These are phyloP conservation scores for Rhodocollybia butyracea DNA, from an alignment of 768 basidiomycete genomes.

Conservation along the genomic window DNA sequence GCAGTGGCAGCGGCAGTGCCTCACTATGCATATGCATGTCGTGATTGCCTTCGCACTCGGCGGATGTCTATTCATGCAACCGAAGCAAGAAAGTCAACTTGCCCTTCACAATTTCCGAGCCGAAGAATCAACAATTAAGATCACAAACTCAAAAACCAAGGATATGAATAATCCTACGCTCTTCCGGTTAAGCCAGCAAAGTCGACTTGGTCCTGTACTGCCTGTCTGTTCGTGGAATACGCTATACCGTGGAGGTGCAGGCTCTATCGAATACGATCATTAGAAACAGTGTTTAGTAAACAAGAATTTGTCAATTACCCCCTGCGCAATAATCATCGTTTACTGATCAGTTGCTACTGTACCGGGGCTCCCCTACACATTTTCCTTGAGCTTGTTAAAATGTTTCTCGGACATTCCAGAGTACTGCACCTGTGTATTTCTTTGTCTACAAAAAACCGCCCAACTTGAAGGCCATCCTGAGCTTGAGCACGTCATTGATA, in stretches of 20 bases:
- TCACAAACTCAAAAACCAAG: background rate
- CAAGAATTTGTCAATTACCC: slow-evolving; percentile 58
- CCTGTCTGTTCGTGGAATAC: slow-evolving; percentile 67
- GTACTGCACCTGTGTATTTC: no score
- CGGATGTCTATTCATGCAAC: no score
- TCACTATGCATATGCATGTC: no score
- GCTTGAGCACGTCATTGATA: no score
- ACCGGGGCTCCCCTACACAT: slow-evolving; percentile 88
- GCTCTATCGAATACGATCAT: slow-evolving; percentile 45
- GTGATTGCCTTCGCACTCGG: no score
- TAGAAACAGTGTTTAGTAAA: slow-evolving; percentile 4
- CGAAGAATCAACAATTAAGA: background rate
- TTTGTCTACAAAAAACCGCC: slow-evolving; percentile 25
- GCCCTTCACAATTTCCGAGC: no score
- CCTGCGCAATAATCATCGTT: slow-evolving; percentile 86
- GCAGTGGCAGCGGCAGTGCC: no score
- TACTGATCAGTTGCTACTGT: slow-evolving; percentile 90
- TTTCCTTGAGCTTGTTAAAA: slow-evolving; percentile 95
- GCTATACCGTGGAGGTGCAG: slow-evolving; percentile 86
- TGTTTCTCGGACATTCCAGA: no score
- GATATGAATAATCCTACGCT: slow-evolving; percentile 9
- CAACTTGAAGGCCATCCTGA: slow-evolving; percentile 47
- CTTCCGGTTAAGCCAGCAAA: slow-evolving; percentile 71
- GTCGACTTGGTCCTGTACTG: slow-evolving; percentile 89
- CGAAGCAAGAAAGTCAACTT: no score